Base-by-base conservation (phyloP, 1,284 basidiomycete species). In the Megacollybia platyphylla region DNA sequence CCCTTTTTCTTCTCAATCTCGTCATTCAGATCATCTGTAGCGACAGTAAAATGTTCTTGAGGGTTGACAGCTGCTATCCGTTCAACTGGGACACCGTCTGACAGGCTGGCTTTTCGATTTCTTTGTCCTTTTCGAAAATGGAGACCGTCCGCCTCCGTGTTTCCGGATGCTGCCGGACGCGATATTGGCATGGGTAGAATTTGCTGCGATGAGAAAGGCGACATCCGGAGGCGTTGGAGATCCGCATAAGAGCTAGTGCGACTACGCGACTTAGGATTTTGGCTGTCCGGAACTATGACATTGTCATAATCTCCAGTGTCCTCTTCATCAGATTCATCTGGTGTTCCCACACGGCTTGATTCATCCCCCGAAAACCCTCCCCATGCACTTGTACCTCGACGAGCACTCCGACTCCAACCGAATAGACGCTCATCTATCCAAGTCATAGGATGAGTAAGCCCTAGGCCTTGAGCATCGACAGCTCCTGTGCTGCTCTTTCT, bases 391-490 rank as follows among this genome's bases (percentile, higher is more conserved):
- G 82, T 86, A 3, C 84, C 86, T 38, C 69, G 74, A 42, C 58
- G 61, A 3, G 82, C 71, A 51, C 80, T 86, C 27, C 71, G 71
- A 56, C 79, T 86, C 91, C 91, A 96, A 30, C 92, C 92, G 59
- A 94, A 96, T 32, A 96, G 67, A 11, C 86, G 76, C 61, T 94
- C 91, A 58, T 96, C 92, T 29, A 94, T 72, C 89, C 90, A 93
- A 11, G 83, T 84, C 83, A 92, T 89, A 1, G 89, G 88, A 59
- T 91, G 87, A 10, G 74, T 79, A 34, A 88, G 70, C 10, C 84
- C 67, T 44, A 81, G 73, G 42, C 85, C 83, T 61, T 87, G 83
- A 1, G 81, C 81, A 56, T 88, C 86, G 10, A 84, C 76, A 30
- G 79, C 81, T 18, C 82, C 82, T 37, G 71, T 76, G 26, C 77